A percentile compares a stretch with the other conserved stretches of the same genome.
Evolutionary conservation across 768 basidiomycete genomes (phyloP).

Genomic region (Rhizopogon rudus): DNA sequence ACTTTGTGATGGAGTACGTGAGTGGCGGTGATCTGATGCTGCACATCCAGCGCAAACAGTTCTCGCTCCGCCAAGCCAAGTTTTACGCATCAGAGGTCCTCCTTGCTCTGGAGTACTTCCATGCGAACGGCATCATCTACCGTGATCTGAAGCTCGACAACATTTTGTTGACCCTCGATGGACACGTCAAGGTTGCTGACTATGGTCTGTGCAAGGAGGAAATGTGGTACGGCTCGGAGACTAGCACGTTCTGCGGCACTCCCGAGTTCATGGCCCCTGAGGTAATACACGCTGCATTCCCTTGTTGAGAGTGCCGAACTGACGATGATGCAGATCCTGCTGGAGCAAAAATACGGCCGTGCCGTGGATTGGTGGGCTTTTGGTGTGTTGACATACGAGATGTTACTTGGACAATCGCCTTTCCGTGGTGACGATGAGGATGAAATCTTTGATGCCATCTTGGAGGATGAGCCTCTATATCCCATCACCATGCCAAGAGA

Average conservation of each 20-base stretch:
- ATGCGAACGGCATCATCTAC: constrained; percentile 98
- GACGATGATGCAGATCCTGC: constrained; percentile 65
- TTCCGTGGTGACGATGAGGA: constrained; percentile 99
- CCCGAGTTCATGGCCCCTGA: constrained; percentile 99
- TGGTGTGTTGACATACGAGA: constrained; percentile 97
- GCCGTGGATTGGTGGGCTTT: constrained; percentile 99
- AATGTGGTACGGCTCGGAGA: constrained; percentile 95
- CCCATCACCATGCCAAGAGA: constrained; percentile 99
- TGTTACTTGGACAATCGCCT: constrained; percentile 97
- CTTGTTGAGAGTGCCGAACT: constrained; percentile 3
- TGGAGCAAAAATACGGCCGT: constrained; percentile 98
- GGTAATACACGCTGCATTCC: constrained; percentile 40
- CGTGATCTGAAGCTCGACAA: constrained; percentile 98
- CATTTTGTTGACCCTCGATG: constrained; percentile 92
- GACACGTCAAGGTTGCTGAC: constrained; percentile 98
- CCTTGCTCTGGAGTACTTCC: constrained; percentile 96
- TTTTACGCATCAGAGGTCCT: constrained; percentile 98
- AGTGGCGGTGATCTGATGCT: constrained; percentile 99
- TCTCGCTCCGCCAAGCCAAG: constrained; percentile 97
- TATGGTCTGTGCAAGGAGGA: constrained; percentile 99
- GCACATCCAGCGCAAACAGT: constrained; percentile 98
- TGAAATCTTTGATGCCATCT: constrained; percentile 98
- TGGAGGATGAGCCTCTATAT: constrained; percentile 97
- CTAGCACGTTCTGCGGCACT: constrained; percentile 98
- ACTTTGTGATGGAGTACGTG: constrained; percentile 99